phyloP scores from a whole-genome alignment of 192 early-diverging fungal species.

The Coemansia sp. region DNA sequence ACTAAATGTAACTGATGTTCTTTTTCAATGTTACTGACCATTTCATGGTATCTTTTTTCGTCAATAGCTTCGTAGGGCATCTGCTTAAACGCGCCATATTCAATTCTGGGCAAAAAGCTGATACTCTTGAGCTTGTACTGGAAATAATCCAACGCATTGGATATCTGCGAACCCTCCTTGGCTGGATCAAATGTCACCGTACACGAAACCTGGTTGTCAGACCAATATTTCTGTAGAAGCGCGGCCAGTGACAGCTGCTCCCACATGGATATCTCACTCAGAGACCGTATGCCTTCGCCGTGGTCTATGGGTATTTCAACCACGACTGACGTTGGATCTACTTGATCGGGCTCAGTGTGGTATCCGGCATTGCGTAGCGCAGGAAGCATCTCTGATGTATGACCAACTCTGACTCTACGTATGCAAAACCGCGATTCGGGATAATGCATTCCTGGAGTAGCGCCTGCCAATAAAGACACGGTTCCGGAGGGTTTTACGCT shows the following conservation, averaged over 20 bases:
- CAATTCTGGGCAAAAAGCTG: constrained; percentile 47
- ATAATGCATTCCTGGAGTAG: constrained; percentile 59
- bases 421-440: constrained; percentile 57
- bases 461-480: constrained; percentile 55
- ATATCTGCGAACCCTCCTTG: constrained; percentile 25
- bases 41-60: constrained; percentile 26
- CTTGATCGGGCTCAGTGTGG: constrained; percentile 41
- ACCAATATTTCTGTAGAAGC: constrained; percentile 51
- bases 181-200: constrained; percentile 55
- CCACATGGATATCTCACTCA: constrained; percentile 53
- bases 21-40: constrained; percentile 18
- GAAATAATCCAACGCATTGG: constrained; percentile 49
- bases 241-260: constrained; percentile 56
- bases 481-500: constrained; percentile 56
- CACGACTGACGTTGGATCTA: constrained; percentile 36
- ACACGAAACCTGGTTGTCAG: constrained; percentile 57
- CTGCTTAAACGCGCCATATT: constrained; percentile 45
- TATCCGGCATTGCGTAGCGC: constrained; percentile 33
- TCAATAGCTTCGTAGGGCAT: constrained; percentile 58
- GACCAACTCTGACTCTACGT: constrained; percentile 49
- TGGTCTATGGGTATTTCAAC: constrained; percentile 56
- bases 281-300: constrained; percentile 45
- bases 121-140: constrained; percentile 58
- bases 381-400: constrained; percentile 26
- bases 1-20: not conserved